Base-by-base conservation (phyloP, 2,329 filamentous ascomycete genomes). In the Alternaria novae-zelandiae region DNA sequence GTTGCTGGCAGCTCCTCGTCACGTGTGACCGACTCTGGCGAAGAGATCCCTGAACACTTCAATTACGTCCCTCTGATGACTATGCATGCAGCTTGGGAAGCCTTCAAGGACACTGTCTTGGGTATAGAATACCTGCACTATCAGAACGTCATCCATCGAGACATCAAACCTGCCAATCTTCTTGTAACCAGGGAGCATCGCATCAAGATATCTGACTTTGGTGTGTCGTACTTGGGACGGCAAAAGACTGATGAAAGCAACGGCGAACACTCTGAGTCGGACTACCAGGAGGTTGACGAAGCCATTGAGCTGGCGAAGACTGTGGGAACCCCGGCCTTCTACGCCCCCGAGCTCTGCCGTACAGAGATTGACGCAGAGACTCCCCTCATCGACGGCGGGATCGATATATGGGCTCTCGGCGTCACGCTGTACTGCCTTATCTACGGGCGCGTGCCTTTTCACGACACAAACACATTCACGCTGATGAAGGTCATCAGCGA, bases 121-220 rank as follows among this genome's bases (percentile, higher is more conserved):
- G 96, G 96, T 5, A 83, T 99, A 20, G 94, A 99, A 78, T 99
- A 98, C 78, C 86, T 99, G 9, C 84, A 86, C 70, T 84, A 82
- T 63, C 83, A 86, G 66, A 82, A 82, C n/a, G 83, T 85, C 67
- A 81, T 84, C 13, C 83, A 85, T 64, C 81, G 83, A 46, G 83
- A 85, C 67, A 85, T 85, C 76, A 85, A 85, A 68, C 84, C 84
- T 17, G 94, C 95, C 41, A 98, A 98, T 77, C 86, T 99, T 7
- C 85, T 99, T 7, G 94, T 95, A 84, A 96, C 93, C 54, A 89
- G 84, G 71, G 91, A 94, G 67, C 90, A 94, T 71, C 89, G 91
- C 13, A 93, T 97, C 75, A 99, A 99, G 84, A 99, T 99, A 64
- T 98, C 96, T 6, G 96, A 99, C 76, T 99, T 99, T 82, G 96